Evolutionary conservation across 1,139 yeast species (phyloP).

Genomic region (Blastobotrys indianensis): DNA sequence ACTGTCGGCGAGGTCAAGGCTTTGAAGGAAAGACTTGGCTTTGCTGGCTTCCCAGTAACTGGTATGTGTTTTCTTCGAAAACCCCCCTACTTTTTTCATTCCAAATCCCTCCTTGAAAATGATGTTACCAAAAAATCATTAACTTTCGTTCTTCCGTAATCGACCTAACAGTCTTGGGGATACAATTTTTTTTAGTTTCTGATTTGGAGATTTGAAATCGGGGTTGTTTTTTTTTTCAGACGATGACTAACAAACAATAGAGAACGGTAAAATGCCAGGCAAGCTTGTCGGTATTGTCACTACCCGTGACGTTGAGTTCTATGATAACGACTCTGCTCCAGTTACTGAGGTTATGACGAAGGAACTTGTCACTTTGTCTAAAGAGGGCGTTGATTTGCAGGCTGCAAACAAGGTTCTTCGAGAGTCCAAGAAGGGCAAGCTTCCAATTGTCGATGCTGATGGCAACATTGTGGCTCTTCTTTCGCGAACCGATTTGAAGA

Average conservation of each 20-base stretch:
- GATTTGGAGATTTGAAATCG: constrained; percentile 6
- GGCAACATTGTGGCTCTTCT: constrained; percentile 81
- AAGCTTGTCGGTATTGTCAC: constrained; percentile 93
- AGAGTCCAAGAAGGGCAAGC: constrained; percentile 93
- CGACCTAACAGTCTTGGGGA: constrained; percentile 95
- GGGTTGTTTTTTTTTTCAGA: constrained; percentile 6
- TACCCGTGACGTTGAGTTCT: constrained; percentile 95
- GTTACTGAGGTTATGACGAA: constrained; percentile 85
- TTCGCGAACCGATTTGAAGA: constrained; percentile 94
- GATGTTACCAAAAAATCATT: constrained; percentile 55
- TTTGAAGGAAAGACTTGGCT: constrained; percentile 71
- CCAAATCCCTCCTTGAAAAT: constrained; percentile 24
- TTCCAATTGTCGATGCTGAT: constrained; percentile 78
- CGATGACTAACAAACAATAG: constrained; percentile 38
- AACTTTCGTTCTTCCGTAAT: constrained; percentile 99
- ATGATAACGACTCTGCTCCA: constrained; percentile 57
- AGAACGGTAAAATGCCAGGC: constrained; percentile 78
- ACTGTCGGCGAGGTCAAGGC: constrained; percentile 78
- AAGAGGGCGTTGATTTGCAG: constrained; percentile 52
- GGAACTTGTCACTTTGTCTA: constrained; percentile 75
- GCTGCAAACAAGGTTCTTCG: constrained; percentile 90
- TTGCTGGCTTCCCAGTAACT: constrained; percentile 98
- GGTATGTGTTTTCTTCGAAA: constrained; percentile 68
- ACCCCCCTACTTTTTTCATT: not conserved
- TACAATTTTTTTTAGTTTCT: constrained; percentile 41